Percentiles rank a stretch among this genome's conserved stretches.
These are phyloP conservation scores for Ceratocystis smalleyi DNA, from an alignment of 2,329 filamentous ascomycete genomes.

Conservation along the genomic window DNA sequence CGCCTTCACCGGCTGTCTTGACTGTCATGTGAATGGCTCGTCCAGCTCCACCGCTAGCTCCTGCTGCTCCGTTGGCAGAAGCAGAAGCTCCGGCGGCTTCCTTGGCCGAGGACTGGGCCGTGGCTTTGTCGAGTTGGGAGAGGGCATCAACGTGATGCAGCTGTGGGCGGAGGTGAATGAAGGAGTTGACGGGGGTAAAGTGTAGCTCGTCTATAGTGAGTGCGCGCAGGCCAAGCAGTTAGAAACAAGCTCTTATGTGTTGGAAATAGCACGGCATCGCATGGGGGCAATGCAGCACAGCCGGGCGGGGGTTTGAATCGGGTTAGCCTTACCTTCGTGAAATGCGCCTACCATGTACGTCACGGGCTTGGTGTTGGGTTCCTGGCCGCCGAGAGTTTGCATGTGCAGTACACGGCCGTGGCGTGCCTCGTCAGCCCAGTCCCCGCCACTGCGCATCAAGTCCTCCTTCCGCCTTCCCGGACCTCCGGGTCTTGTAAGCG, in stretches of 20 bases:
- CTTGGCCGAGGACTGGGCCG: slow-evolving; percentile 26
- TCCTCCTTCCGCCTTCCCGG: slow-evolving; percentile 24
- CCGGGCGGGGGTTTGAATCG: too few species aligned
- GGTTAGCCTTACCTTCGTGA: slow-evolving; percentile 45
- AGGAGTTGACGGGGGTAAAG: slow-evolving; percentile 65
- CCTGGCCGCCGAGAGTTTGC: slow-evolving; percentile 75
- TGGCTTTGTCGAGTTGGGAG: slow-evolving; percentile 49
- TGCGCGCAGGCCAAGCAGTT: not conserved
- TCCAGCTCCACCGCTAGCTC: slow-evolving; percentile 33
- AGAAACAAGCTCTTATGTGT: not conserved
- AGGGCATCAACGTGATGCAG: slow-evolving; percentile 84
- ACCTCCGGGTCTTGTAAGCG: slow-evolving; percentile 24
- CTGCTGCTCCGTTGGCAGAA: slow-evolving; percentile 25
- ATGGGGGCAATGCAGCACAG: too few species aligned
- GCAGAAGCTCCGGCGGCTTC: slow-evolving; percentile 19
- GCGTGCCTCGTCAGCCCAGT: slow-evolving; percentile 53
- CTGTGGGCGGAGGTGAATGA: slow-evolving; percentile 80
- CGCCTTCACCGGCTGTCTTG: slow-evolving; percentile 54
- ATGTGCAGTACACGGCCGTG: slow-evolving; percentile 58
- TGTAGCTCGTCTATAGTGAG: slow-evolving; percentile 57
- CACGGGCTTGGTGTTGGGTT: slow-evolving; percentile 51
- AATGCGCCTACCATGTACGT: slow-evolving; percentile 93
- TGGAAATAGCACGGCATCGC: not conserved
- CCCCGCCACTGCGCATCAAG: slow-evolving; percentile 29
- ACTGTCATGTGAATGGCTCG: slow-evolving; percentile 77